These are phyloP conservation scores for Paraconiothyrium sp. DNA, from an alignment of 2,329 filamentous ascomycete genomes.

Conservation along the genomic window DNA sequence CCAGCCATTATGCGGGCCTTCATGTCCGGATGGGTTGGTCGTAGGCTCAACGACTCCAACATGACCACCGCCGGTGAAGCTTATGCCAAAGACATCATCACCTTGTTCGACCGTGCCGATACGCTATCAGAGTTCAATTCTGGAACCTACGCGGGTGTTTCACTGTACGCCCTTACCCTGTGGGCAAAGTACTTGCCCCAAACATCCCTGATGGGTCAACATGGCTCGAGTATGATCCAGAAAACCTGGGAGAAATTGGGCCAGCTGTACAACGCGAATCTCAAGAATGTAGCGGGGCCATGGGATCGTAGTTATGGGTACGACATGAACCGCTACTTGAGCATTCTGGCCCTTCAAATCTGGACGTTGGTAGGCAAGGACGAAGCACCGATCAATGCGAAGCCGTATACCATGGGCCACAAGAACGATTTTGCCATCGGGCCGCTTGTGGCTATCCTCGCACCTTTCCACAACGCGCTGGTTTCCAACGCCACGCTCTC, in stretches of 20 bases:
- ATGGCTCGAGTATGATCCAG: constrained; percentile 62
- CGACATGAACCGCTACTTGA: constrained; percentile 70
- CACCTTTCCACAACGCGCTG: constrained; percentile 60
- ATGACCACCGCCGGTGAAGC: constrained; percentile 67
- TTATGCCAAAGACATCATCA: constrained; percentile 65
- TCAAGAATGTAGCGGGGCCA: constrained; percentile 70
- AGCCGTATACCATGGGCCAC: constrained; percentile 66
- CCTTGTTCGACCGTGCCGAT: constrained; percentile 64
- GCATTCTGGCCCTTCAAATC: constrained; percentile 66
- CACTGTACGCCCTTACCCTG: constrained; percentile 66
- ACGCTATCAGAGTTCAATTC: constrained; percentile 72
- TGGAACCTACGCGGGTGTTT: constrained; percentile 71
- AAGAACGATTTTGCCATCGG: constrained; percentile 67
- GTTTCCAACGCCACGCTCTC: constrained; percentile 53
- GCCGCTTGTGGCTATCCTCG: constrained; percentile 65
- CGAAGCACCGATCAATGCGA: constrained; percentile 45
- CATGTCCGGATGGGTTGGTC: constrained; percentile 67
- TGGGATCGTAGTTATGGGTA: constrained; percentile 72
- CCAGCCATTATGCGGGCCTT: constrained; percentile 71
- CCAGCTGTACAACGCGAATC: constrained; percentile 65
- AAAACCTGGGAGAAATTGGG: constrained; percentile 64
- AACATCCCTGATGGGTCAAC: constrained; percentile 63
- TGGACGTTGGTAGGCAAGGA: constrained; percentile 66
- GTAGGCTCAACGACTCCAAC: constrained; percentile 63
- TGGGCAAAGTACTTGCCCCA: constrained; percentile 68